Conservation (phyloP, 2,329 filamentous ascomycete species). For the Rhexocercosporidium sp. region DNA sequence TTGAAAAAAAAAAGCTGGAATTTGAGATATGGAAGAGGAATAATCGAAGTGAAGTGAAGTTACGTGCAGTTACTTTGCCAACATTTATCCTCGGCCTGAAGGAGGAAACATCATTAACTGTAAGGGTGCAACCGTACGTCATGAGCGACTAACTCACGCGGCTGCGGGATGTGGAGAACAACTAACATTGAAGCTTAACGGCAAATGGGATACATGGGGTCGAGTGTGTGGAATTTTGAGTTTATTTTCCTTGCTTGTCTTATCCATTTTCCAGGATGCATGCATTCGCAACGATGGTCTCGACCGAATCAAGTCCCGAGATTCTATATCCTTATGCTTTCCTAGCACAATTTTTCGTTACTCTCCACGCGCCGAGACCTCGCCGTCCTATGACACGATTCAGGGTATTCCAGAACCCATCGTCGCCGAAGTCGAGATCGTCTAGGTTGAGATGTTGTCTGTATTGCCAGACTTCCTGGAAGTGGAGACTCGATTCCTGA, state of each 20-base stretch:
- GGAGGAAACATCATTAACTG: not conserved
- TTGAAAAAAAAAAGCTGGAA: not conserved
- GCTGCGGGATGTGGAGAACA: slow-evolving; percentile 11
- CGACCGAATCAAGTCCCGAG: not conserved
- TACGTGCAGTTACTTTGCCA: not conserved
- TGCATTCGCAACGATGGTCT: not conserved
- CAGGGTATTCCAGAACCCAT: slow-evolving; percentile 76
- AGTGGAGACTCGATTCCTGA: slow-evolving; percentile 53
- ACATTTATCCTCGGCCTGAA: not conserved
- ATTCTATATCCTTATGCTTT: slow-evolving; percentile 1
- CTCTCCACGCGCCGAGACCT: slow-evolving; percentile 66
- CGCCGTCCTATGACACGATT: slow-evolving; percentile 68
- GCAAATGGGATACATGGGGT: slow-evolving; percentile 5
- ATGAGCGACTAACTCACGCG: slow-evolving; percentile 19
- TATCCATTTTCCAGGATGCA: slow-evolving; percentile 10
- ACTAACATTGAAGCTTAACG: slow-evolving; percentile 11
- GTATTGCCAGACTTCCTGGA: slow-evolving; percentile 74
- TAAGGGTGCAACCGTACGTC: slow-evolving; percentile 11
- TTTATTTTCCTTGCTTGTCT: slow-evolving; percentile 12
- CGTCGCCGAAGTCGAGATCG: slow-evolving; percentile 79
- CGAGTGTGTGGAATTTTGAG: slow-evolving; percentile 6
- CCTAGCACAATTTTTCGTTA: slow-evolving; percentile 52
- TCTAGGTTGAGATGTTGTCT: slow-evolving; percentile 75
- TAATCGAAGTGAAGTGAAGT: not conserved
- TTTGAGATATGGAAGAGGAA: not conserved